phyloP scores from a whole-genome alignment of 1,139 yeast species.

The Geotrichum cucujoidarum region DNA sequence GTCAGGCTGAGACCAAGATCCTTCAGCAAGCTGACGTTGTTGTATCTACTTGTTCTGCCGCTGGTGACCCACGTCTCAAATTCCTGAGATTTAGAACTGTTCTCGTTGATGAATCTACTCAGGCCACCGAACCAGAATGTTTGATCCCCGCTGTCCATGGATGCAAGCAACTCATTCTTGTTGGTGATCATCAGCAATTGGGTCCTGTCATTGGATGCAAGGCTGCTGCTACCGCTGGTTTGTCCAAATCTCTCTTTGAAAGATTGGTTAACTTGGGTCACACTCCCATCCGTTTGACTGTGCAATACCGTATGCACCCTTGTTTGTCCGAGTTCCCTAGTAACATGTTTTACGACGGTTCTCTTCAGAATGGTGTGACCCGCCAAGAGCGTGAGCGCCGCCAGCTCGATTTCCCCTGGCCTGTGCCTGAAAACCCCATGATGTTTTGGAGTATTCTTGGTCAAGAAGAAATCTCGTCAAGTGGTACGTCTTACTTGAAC shows the following conservation, averaged over 20 bases:
- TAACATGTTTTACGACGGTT: constrained; percentile 90
- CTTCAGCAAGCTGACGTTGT: constrained; percentile 68
- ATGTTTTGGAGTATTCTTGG: constrained; percentile 94
- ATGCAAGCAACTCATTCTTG: constrained; percentile 80
- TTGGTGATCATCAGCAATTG: constrained; percentile 93
- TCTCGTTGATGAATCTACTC: constrained; percentile 87
- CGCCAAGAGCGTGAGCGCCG: constrained; percentile 58
- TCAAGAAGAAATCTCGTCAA: constrained; percentile 77
- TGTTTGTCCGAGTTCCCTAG: constrained; percentile 80
- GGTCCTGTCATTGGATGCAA: constrained; percentile 85
- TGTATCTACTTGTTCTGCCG: constrained; percentile 90
- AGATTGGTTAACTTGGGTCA: constrained; percentile 80
- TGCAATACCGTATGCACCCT: constrained; percentile 96
- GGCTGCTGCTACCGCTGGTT: constrained; percentile 80
- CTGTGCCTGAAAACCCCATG: constrained; percentile 76
- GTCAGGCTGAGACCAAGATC: constrained; percentile 47
- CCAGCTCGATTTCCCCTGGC: constrained; percentile 79
- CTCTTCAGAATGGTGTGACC: constrained; percentile 86
- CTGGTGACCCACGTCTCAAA: constrained; percentile 66
- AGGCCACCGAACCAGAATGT: constrained; percentile 89
- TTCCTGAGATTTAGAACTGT: constrained; percentile 63
- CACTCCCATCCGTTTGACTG: constrained; percentile 79
- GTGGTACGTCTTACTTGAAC: constrained; percentile 81
- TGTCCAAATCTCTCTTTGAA: constrained; percentile 80
- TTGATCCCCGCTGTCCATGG: constrained; percentile 86